phyloP scores from a whole-genome alignment of 305 asterid genomes.

The Stenogyne calaminthoides region DNA sequence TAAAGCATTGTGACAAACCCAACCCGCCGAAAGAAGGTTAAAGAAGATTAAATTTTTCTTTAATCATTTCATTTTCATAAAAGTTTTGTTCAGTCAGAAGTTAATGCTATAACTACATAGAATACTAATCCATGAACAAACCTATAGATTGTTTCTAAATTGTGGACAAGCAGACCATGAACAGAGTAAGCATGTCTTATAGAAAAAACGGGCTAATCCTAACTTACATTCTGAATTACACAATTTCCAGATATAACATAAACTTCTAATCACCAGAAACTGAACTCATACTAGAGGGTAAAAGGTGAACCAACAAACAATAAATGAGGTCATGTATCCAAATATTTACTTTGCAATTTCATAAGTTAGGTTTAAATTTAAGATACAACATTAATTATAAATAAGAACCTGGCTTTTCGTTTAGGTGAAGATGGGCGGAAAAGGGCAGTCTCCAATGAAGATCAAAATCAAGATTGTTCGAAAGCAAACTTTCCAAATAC shows the following conservation, averaged over 20 bases:
- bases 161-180: neutral
- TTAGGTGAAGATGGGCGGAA: slow-evolving; percentile 9
- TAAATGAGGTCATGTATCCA: neutral
- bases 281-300: neutral
- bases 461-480: slow-evolving; percentile 58
- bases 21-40: slow-evolving; percentile 17
- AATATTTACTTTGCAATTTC: neutral
- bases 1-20: slow-evolving; percentile 8
- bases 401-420: neutral
- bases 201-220: neutral
- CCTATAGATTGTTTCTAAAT: neutral
- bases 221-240: neutral
- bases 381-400: slow-evolving; percentile 12
- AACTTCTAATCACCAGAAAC: neutral
- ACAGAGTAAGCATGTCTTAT: neutral
- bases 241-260: neutral
- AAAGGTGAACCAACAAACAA: slow-evolving; percentile 8
- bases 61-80: neutral
- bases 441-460: slow-evolving; percentile 19
- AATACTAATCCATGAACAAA: neutral
- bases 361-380: slow-evolving; percentile 11
- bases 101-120: neutral
- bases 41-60: neutral
- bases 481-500: slow-evolving; percentile 81
- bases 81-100: neutral